Base-by-base conservation (phyloP, 192 early-diverging fungal species). In the Coemansia sp. region DNA sequence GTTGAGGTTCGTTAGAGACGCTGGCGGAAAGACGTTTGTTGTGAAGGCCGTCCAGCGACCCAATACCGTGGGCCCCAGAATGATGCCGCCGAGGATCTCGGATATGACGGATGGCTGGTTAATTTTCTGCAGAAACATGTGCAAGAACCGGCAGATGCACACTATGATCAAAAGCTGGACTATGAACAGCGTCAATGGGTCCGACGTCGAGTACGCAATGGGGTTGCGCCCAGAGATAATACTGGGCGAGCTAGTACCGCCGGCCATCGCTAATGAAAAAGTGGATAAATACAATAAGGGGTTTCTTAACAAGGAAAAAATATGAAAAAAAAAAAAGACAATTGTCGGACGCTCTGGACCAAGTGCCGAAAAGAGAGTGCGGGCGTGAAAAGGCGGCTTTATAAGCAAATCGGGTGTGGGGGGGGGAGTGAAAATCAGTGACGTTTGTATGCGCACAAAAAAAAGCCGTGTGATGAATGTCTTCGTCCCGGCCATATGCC, bases 41-140 rank as follows among this genome's bases (percentile, higher is more conserved):
- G 67, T 72, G 70, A 91, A 96, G 3, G 74, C 82, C 20, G 86
- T 85, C 52, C 89, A 91, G 26, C 86, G 86, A 3, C 92, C 92
- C 31, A 97, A 83, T 1, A 86, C 92, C 1, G 94, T 90, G 2
- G 93, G 94, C 0, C 96, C 96, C 6, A 97, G 85, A 6, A 95
- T 69, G 56, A 96, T 93, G 10, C 94, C 94, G 23, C 90, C 94
- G 28, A 96, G 69, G 45, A 98, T 89, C 71, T 98, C 96, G 34
- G 95, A 90, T 52, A 98, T 96, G 36, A 95, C 96, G 3, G 84
- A 73, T 0, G 96, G 96, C 72, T 98, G 94, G 48, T 82, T 67
- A 9, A 95, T 61, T 31, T 82, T 79, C 14, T 70, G 72, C 21
- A 98, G 73, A 4, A 70, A 65, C 31, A 90, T 11, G 23, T 87